phyloP scores from a whole-genome alignment of 371 early-diverging fungal species.

The Apophysomyces ossiformis region DNA sequence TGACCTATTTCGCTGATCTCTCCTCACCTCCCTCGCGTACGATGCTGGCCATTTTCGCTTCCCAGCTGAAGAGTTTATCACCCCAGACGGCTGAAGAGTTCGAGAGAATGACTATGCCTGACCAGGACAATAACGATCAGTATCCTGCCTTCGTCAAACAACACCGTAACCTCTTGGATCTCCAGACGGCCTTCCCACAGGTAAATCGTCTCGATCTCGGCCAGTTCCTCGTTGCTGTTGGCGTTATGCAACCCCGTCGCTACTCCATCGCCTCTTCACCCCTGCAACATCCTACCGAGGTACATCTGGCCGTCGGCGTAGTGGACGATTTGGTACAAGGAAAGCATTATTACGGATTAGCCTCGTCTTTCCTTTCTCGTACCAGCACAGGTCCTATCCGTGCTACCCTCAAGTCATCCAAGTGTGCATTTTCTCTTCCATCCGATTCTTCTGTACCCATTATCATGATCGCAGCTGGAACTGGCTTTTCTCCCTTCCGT shows the following conservation, averaged over 20 bases:
- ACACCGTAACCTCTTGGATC: slow-evolving; percentile 53
- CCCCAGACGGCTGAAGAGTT: slow-evolving; percentile 45
- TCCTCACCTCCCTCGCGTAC: slow-evolving; percentile 52
- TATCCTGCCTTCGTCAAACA: slow-evolving; percentile 47
- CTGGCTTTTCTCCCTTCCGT: slow-evolving; percentile 91
- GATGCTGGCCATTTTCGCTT: slow-evolving; percentile 45
- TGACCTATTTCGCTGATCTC: slow-evolving; percentile 56
- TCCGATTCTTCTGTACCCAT: slow-evolving; percentile 43
- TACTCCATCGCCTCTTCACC: slow-evolving; percentile 64
- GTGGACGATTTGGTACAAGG: slow-evolving; percentile 48
- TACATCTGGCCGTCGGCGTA: slow-evolving; percentile 47
- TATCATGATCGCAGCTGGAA: slow-evolving; percentile 72
- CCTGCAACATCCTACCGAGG: slow-evolving; percentile 27
- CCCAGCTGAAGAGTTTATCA: slow-evolving; percentile 38
- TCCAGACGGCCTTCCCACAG: slow-evolving; percentile 47
- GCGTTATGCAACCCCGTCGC: slow-evolving; percentile 57
- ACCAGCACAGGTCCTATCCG: slow-evolving; percentile 21
- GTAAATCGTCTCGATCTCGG: slow-evolving; percentile 49
- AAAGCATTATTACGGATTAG: slow-evolving; percentile 44
- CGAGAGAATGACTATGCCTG: slow-evolving; percentile 41
- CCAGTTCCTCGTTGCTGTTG: slow-evolving; percentile 52
- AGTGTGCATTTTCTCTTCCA: slow-evolving; percentile 47
- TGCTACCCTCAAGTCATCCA: slow-evolving; percentile 47
- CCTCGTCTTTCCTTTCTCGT: slow-evolving; percentile 40
- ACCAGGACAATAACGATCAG: slow-evolving; percentile 32